These are phyloP conservation scores for Cryptosporidium sp. DNA, from an alignment of 169 alveolate genomes.

Conservation along the genomic window DNA sequence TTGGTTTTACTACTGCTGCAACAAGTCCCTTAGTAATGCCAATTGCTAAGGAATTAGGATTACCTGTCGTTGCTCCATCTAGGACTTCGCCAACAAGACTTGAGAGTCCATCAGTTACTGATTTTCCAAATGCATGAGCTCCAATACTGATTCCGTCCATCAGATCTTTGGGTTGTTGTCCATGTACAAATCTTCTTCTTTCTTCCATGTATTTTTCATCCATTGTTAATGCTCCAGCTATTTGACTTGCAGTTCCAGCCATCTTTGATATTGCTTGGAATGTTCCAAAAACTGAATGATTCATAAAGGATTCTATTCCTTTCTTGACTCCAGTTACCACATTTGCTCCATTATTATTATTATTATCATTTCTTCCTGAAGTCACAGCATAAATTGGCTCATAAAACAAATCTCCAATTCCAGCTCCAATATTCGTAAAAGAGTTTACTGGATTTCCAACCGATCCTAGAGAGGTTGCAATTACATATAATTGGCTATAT, in stretches of 20 bases:
- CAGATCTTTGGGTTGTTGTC: conserved; percentile 80
- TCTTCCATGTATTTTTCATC: conserved; percentile 81
- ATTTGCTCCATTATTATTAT: conserved; percentile 64
- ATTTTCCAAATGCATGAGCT: conserved; percentile 82
- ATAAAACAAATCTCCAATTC: conserved; percentile 69
- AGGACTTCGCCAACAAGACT: conserved; percentile 76
- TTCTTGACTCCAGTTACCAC: conserved; percentile 80
- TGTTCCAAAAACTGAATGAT: conserved; percentile 82
- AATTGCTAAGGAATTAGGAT: conserved; percentile 76
- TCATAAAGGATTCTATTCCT: conserved; percentile 80
- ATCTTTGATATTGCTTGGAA: conserved; percentile 81
- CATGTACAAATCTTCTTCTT: conserved; percentile 78
- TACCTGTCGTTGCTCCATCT: conserved; percentile 73
- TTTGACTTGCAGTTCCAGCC: conserved; percentile 83
- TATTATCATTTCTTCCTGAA: conserved; percentile 45
- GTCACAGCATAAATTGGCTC: conserved; percentile 75
- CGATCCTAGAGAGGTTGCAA: conserved; percentile 72
- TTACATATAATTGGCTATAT: conserved; percentile 51
- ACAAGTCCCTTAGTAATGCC: conserved; percentile 82
- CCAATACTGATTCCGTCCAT: conserved; percentile 82
- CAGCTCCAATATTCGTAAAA: conserved; percentile 74
- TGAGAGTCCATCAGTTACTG: conserved; percentile 83
- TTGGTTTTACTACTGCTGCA: conserved; percentile 82
- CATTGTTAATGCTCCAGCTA: conserved; percentile 81
- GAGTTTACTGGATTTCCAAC: conserved; percentile 76